Evolutionary conservation across 1,139 yeast genomes (phyloP).

Genomic region (Debaryomyces sp.): DNA sequence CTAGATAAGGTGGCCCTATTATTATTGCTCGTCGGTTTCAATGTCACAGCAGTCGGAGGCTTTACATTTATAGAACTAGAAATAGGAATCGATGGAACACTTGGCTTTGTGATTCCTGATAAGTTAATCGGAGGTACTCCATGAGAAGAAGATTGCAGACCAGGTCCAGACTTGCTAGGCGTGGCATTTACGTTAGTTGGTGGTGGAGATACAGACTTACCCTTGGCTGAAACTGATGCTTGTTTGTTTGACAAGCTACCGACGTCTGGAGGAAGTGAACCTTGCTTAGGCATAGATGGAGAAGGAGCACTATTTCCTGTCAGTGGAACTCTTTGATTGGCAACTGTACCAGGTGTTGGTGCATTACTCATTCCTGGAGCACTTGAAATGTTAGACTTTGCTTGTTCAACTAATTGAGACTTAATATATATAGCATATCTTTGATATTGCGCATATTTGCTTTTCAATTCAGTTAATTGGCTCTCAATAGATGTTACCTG

Average conservation of each 20-base stretch:
- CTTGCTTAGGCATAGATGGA: conserved; percentile 6
- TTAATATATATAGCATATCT: conserved; percentile 44
- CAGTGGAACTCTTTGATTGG: conserved; percentile 2
- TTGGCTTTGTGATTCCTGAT: conserved; percentile 58
- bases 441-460: conserved; percentile 40
- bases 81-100: conserved; percentile 75
- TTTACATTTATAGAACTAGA: conserved; percentile 68
- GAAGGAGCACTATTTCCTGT: neutral
- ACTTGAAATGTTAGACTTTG: conserved; percentile 18
- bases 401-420: conserved; percentile 41
- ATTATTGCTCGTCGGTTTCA: conserved; percentile 44
- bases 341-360: conserved; percentile 6
- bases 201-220: conserved; percentile 13
- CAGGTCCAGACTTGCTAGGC: conserved; percentile 8
- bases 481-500: conserved; percentile 38
- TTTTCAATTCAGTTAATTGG: conserved; percentile 37
- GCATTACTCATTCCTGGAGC: conserved; percentile 5
- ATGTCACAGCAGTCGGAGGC: conserved; percentile 23
- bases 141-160: conserved; percentile 11
- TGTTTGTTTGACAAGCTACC: conserved; percentile 5
- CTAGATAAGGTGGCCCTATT: conserved; percentile 83
- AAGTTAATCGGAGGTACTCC: conserved; percentile 24
- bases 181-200: conserved; percentile 11
- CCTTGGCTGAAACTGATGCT: conserved; percentile 6
- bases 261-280: conserved; percentile 4